Evolutionary conservation across 257 asterid genomes (phyloP).

Genomic region (Cruciata laevipes): DNA sequence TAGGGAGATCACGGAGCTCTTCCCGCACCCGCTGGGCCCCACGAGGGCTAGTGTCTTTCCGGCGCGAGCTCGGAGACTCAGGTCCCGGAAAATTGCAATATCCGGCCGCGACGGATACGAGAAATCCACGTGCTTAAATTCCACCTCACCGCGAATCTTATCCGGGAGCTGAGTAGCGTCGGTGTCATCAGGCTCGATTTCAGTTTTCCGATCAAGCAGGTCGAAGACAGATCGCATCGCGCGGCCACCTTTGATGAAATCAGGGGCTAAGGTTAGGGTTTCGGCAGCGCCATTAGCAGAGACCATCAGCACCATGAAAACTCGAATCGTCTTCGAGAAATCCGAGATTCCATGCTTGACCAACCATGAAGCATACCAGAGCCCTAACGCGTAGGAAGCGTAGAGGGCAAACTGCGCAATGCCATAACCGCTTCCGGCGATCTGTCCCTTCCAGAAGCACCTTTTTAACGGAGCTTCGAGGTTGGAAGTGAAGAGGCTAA

Average conservation of each 20-base stretch:
- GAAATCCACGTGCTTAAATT: slow-evolving; percentile 80
- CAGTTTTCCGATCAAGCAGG: slow-evolving; percentile 74
- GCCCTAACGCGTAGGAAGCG: slow-evolving; percentile 83
- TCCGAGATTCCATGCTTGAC: slow-evolving; percentile 88
- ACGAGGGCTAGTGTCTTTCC: slow-evolving; percentile 84
- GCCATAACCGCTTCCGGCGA: slow-evolving; percentile 82
- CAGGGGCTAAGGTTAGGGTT: slow-evolving; percentile 83
- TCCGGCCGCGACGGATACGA: slow-evolving; percentile 74
- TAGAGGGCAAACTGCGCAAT: slow-evolving; percentile 76
- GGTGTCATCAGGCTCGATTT: slow-evolving; percentile 67
- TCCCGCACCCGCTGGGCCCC: slow-evolving; percentile 85
- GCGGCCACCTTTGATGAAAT: slow-evolving; percentile 79
- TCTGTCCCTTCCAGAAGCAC: slow-evolving; percentile 94
- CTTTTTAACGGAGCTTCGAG: slow-evolving; percentile 59
- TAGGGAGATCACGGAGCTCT: slow-evolving; percentile 61
- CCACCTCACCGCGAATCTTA: slow-evolving; percentile 65
- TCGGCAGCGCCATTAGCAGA: slow-evolving; percentile 92
- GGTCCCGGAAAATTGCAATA: slow-evolving; percentile 44
- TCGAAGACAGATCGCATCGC: slow-evolving; percentile 86
- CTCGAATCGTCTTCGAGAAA: slow-evolving; percentile 82
- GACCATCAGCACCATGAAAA: slow-evolving; percentile 92
- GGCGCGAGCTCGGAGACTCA: slow-evolving; percentile 63
- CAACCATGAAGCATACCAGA: slow-evolving; percentile 93
- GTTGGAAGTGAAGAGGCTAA: slow-evolving; percentile 49
- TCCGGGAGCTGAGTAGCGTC: slow-evolving; percentile 41